Percentiles rank a stretch among this genome's conserved stretches.
Conservation (phyloP, 495 filamentous ascomycete species). For the Xylaria grammica region DNA sequence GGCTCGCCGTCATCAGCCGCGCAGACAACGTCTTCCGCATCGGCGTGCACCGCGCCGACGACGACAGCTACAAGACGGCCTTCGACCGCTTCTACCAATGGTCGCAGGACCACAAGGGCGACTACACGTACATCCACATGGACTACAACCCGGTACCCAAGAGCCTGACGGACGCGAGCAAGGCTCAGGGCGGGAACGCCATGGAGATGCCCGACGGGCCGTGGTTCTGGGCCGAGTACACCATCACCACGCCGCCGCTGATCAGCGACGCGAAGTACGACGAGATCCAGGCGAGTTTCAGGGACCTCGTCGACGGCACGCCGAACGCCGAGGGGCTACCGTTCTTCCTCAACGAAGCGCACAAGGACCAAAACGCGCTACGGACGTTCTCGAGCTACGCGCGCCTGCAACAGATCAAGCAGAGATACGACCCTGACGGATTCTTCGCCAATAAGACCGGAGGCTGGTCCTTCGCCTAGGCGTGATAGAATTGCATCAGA, state of each 20-base stretch:
- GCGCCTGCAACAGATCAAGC: slow-evolving; percentile 41
- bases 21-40: slow-evolving; percentile 44
- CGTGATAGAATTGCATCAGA: too few species aligned
- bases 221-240: slow-evolving; percentile 43
- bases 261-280: slow-evolving; percentile 38
- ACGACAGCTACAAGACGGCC: slow-evolving; percentile 32
- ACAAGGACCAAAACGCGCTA: slow-evolving; percentile 39
- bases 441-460: slow-evolving; percentile 45
- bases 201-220: slow-evolving; percentile 48
- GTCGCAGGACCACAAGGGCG: slow-evolving; percentile 40
- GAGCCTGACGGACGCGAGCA: slow-evolving; percentile 44
- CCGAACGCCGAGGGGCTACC: slow-evolving; percentile 40
- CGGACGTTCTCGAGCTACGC: slow-evolving; percentile 39
- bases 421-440: slow-evolving; percentile 44
- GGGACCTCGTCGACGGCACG: slow-evolving; percentile 34
- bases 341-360: slow-evolving; percentile 44
- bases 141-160: slow-evolving; percentile 43
- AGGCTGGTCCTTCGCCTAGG: slow-evolving; percentile 43
- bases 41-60: slow-evolving; percentile 37
- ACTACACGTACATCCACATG: slow-evolving; percentile 37
- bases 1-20: slow-evolving; percentile 36
- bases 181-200: slow-evolving; percentile 42
- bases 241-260: slow-evolving; percentile 32
- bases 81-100: slow-evolving; percentile 37
- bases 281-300: slow-evolving; percentile 40